phyloP scores from a whole-genome alignment of 352 stramenopile genomes.

The Pythium rishiriense region DNA sequence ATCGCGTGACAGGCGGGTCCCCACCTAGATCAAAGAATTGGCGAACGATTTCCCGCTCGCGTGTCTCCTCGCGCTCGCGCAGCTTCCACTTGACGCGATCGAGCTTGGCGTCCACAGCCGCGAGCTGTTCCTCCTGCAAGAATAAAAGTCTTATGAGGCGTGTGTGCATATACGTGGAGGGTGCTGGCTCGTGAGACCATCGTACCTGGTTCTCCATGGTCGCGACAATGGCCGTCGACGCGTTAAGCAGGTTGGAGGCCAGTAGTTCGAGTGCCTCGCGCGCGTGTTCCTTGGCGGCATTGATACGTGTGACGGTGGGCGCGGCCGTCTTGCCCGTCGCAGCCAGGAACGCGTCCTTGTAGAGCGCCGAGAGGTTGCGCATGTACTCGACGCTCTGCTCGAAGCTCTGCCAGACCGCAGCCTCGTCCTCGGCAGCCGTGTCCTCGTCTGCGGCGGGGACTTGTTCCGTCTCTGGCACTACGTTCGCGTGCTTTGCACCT shows the following conservation, averaged over 20 bases:
- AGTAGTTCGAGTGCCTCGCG: slow-evolving; percentile 57
- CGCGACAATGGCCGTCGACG: slow-evolving; percentile 39
- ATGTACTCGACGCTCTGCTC: slow-evolving; percentile 59
- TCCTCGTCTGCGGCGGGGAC: not conserved
- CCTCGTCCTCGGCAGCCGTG: slow-evolving; percentile 2
- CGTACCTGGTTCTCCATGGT: slow-evolving; percentile 43
- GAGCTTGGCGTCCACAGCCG: slow-evolving; percentile 6
- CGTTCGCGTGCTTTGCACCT: not conserved
- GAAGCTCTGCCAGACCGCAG: slow-evolving; percentile 47
- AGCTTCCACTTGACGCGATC: slow-evolving; percentile 11
- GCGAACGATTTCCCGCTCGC: slow-evolving; percentile 15
- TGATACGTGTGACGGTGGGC: slow-evolving; percentile 38
- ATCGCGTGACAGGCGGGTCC: not conserved
- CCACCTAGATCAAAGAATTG: slow-evolving; percentile 1
- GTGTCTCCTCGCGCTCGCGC: not conserved
- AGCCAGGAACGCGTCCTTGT: slow-evolving; percentile 44
- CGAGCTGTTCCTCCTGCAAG: slow-evolving; percentile 18
- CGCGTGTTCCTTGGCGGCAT: slow-evolving; percentile 47
- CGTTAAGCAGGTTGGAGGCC: slow-evolving; percentile 58
- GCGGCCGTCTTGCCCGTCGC: not conserved
- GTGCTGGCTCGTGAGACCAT: no score
- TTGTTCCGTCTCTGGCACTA: not conserved
- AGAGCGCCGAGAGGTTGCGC: slow-evolving; percentile 46
- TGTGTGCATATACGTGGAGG: not conserved
- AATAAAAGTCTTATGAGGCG: not conserved